Evolutionary conservation across 345 rosid genomes (phyloP), one percentile per base, ranked within the genome.

Genomic region (Euphorbia pulcherrima): DNA sequence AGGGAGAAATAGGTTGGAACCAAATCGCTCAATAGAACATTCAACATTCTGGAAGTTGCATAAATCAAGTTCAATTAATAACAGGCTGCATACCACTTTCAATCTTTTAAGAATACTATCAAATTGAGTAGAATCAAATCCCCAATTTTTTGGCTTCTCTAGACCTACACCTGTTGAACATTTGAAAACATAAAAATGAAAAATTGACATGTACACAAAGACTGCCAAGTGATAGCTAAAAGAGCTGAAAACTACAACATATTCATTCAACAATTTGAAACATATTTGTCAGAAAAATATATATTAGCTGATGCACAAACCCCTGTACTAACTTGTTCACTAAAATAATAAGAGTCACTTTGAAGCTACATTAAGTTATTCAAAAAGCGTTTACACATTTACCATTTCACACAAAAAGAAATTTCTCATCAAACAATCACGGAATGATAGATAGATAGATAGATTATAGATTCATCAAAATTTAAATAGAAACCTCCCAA

Each of bases 101-200:
- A 94, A 71, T 83, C 92, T 83, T 78, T 89, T 88, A 66, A 94
- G 95, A 69, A 94, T 91, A 74, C 83, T 85, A 83, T 94, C 97
- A 53, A 94, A 94, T 70, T 91, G 99, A 16, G 96, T 81, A 2
- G 97, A 84, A 82, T 94, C 97, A 37, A 94, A 94, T 9, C 97
- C 97, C 99, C 97, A 94, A 2, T 83, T 84, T 63, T 89, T 94
- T 2, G 90, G 95, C 87, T 94, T 94, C 65, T 91, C 97, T 21
- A 84, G 20, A 18, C 99, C 97, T 77, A 94, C 83, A 62, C 99
- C 99, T 89, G 79, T 69, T 66, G 62, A 75, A 74, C 71, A n/a
- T 63, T 59, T n/a, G 17, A 8, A 24, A 8, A 63, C 27, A 21
- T 1, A 16, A 39, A n/a, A 2, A 30, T 14, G 39, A 46, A 47